phyloP scores from a whole-genome alignment of 179 eudicot genomes.

The Beta lomatogona region DNA sequence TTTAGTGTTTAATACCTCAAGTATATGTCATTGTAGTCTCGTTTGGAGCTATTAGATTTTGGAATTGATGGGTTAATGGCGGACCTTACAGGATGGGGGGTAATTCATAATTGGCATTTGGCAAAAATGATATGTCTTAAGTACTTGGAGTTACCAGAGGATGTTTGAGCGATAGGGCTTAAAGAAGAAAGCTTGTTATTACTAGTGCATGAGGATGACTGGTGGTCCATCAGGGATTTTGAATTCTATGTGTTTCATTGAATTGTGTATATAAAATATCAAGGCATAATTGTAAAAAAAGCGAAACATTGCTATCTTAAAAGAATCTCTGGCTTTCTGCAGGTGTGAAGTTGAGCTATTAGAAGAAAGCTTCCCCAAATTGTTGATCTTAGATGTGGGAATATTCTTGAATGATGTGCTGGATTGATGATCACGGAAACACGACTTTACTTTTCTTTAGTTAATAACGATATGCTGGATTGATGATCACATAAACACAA shows the following conservation, averaged over 20 bases:
- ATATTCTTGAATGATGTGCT: not conserved
- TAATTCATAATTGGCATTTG: too few species aligned
- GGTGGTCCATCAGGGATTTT: too few species aligned
- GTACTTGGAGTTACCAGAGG: not conserved
- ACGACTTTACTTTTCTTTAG: too few species aligned
- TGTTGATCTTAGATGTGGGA: constrained; percentile 8
- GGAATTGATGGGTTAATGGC: not conserved
- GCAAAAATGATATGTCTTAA: not conserved
- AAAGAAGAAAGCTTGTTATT: not conserved
- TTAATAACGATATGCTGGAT: too few species aligned
- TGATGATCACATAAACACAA: not conserved
- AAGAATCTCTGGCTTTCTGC: not conserved
- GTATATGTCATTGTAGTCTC: not conserved
- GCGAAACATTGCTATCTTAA: not conserved
- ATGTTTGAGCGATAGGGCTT: not conserved
- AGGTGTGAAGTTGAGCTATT: not conserved
- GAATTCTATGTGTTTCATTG: too few species aligned
- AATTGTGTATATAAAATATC: too few species aligned
- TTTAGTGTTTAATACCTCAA: not conserved
- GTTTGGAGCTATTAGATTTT: not conserved
- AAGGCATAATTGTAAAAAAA: not conserved
- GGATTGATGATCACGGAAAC: not conserved
- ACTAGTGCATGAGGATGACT: not conserved
- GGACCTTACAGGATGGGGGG: not conserved
- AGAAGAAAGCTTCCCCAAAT: not conserved